A percentile compares a stretch with the other conserved stretches of the same genome.
These are phyloP conservation scores for Hebeloma cylindrosporum DNA, from an alignment of 768 basidiomycete genomes.

Conservation along the genomic window DNA sequence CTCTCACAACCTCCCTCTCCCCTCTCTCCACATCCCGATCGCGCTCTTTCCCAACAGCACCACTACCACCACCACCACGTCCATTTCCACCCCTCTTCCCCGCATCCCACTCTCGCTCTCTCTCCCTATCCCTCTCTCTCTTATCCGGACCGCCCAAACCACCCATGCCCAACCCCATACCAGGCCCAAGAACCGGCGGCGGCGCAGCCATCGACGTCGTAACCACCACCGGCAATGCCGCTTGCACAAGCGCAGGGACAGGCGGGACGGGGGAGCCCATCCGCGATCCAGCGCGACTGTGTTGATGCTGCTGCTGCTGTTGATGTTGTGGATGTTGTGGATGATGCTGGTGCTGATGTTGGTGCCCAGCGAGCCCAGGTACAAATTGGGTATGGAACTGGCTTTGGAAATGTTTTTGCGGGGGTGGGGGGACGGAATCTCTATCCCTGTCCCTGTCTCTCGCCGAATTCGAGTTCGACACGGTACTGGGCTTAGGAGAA, in stretches of 20 bases:
- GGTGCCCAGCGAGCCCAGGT: slow-evolving; percentile 11
- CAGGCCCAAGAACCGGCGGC: too few relatives aligned
- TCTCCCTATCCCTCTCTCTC: not conserved
- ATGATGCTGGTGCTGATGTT: not conserved
- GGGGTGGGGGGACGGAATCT: slow-evolving; percentile 5
- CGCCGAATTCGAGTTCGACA: too few relatives aligned
- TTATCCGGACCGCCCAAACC: not conserved
- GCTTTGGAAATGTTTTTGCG: slow-evolving; percentile 30
- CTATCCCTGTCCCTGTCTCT: not conserved
- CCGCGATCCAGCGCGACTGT: slow-evolving; percentile 6
- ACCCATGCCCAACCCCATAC: not conserved
- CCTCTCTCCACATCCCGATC: slow-evolving; percentile 1
- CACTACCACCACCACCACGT: not conserved
- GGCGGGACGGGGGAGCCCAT: slow-evolving; percentile 19
- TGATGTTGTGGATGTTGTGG: too few relatives aligned
- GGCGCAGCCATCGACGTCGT: too few relatives aligned
- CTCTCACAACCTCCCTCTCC: slow-evolving; percentile 1
- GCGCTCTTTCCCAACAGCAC: not conserved
- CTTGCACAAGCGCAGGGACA: not conserved
- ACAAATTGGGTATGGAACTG: slow-evolving; percentile 34
- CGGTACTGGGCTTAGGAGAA: too few relatives aligned
- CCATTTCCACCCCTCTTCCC: slow-evolving; percentile 12
- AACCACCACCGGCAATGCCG: not conserved
- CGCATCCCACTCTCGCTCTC: not conserved
- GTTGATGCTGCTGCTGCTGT: slow-evolving; percentile 4